phyloP scores from a whole-genome alignment of 2,329 filamentous ascomycete species.

The Colletotrichum chlorophyti region DNA sequence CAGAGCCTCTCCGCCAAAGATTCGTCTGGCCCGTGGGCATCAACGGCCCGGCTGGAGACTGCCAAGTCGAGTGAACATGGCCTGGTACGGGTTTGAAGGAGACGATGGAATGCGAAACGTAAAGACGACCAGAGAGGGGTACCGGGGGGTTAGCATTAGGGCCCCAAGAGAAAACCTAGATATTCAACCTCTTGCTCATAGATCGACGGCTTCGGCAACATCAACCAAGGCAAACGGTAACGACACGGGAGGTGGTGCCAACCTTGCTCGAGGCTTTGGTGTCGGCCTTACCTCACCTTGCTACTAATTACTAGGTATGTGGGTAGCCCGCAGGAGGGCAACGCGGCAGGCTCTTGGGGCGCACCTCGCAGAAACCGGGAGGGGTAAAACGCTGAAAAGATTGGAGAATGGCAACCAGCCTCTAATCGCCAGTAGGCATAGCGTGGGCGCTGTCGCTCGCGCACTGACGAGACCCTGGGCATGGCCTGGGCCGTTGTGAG shows the following conservation, averaged over 20 bases:
- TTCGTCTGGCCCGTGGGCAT: slow-evolving; percentile 5
- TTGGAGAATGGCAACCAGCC: slow-evolving; percentile 21
- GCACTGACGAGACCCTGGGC: slow-evolving; percentile 21
- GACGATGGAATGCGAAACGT: neutral
- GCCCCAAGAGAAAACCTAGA: neutral
- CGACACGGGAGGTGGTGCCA: neutral
- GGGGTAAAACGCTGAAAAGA: slow-evolving; percentile 28
- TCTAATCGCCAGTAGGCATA: slow-evolving; percentile 5
- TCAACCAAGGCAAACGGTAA: neutral
- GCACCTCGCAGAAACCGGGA: slow-evolving; percentile 8
- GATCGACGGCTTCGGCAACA: neutral
- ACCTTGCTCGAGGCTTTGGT: slow-evolving; percentile 19
- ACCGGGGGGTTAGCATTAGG: too few species aligned
- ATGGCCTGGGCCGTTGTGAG: slow-evolving; percentile 22
- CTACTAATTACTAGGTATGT: too few species aligned
- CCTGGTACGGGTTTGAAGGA: neutral
- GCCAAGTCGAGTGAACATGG: slow-evolving; percentile 14
- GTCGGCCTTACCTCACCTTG: too few species aligned
- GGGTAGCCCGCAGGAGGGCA: too few species aligned
- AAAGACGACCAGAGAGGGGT: neutral
- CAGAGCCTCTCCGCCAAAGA: slow-evolving; percentile 14
- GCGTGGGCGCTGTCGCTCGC: slow-evolving; percentile 4
- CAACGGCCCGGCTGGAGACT: slow-evolving; percentile 4
- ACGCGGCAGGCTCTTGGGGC: too few species aligned
- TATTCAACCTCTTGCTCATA: neutral